Base-by-base conservation (phyloP, 148 eudicot genomes). In the Nepenthes gracilis region DNA sequence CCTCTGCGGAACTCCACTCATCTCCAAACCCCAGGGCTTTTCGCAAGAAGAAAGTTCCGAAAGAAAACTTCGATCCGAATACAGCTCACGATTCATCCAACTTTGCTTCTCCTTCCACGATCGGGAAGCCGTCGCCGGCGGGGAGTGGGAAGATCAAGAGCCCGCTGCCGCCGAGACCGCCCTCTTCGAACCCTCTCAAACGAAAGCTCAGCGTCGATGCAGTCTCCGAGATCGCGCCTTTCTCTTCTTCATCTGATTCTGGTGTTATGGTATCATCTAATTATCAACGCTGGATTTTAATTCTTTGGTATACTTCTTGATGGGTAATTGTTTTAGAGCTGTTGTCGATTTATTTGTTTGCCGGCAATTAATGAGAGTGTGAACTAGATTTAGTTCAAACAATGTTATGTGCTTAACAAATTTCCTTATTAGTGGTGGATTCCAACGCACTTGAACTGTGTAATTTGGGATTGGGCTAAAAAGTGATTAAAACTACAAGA, bases 111-210 rank as follows among this genome's bases (percentile, higher is more conserved):
- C 70, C 55, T 48, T 64, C 33, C 6, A 14, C 63, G 35, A 38
- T 69, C 62, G 72, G 59, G 2, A 75, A 75, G 14, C 72, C 72
- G 1, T 60, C 76, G 32, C 75, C 74, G 35, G 66, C 65, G 50
- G 63, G 58, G 1, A 62, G 60, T 2, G 64, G 66, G 35, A 80
- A 75, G 68, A 65, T 78, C 72, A 77, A 58, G 67, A 75, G 83
- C 55, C 85, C 84, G 12, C 71, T 85, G n/a, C 91, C 87, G 1
- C 91, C 91, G 33, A 64, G 85, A 13, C 91, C 87, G 9, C 87
- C 78, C 1, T 35, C 68, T 2, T 65, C 76, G 3, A 82, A 76
- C 35, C 71, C 76, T 15, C 78, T 75, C 50, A 85, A 83, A 68
- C 74, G 86, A n/a, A 81, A 86, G 83, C 72, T 86, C 63, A 60